Conservation (phyloP, 345 rosid species). For the Gossypium thurberi region DNA sequence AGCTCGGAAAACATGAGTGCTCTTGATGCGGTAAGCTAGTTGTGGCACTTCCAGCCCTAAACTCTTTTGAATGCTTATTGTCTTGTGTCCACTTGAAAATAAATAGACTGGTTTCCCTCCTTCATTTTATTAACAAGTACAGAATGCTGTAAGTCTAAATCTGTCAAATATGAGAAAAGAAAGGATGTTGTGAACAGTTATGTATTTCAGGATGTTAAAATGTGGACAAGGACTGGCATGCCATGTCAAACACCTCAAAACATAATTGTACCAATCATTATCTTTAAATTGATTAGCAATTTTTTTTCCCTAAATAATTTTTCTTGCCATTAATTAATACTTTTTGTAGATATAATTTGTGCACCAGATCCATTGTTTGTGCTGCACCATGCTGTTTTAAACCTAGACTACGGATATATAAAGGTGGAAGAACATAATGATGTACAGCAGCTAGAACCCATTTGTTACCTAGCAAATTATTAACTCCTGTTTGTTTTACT, state of each 20-base stretch:
- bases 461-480: not conserved
- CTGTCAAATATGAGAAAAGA: not conserved
- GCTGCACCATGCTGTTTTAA: not conserved
- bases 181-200: not conserved
- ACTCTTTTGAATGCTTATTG: not conserved
- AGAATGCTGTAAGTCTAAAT: not conserved
- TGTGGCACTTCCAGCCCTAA: not conserved
- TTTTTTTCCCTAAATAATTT: not conserved
- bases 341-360: not conserved
- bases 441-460: not conserved
- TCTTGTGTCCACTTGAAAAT: not conserved
- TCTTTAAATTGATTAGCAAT: not conserved
- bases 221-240: not conserved
- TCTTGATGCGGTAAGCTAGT: conserved; percentile 59
- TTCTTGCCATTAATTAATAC: not conserved
- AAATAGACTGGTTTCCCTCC: not conserved
- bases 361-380: not conserved
- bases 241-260: conserved; percentile 1
- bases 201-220: not conserved
- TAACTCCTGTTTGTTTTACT: not conserved
- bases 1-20: conserved; percentile 77
- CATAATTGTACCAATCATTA: not conserved
- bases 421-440: not conserved
- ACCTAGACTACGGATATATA: not conserved
- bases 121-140: not conserved